Evolutionary conservation across 192 early-diverging fungal species (phyloP).

Genomic region (Oehlia diaphana): DNA sequence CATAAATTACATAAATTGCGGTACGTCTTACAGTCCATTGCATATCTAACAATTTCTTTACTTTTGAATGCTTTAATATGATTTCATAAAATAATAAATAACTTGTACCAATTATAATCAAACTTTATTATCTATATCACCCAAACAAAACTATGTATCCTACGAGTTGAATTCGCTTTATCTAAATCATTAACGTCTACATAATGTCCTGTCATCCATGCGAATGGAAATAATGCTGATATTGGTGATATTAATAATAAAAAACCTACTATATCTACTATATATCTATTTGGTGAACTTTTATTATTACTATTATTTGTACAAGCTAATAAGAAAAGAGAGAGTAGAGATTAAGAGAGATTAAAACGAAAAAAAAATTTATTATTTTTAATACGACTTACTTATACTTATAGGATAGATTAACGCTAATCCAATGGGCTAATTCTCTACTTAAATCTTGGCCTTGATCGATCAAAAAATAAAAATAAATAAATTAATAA

Average conservation of each 20-base stretch:
- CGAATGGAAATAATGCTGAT: neutral
- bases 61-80: neutral
- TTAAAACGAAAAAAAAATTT: no score
- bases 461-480: neutral
- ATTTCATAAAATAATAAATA: constrained; percentile 3
- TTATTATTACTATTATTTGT: no score
- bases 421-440: neutral
- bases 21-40: neutral
- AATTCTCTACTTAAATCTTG: neutral
- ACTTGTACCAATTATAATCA: neutral
- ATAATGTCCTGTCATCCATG: neutral
- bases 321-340: neutral
- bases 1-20: constrained; percentile 1
- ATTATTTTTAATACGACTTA: no score
- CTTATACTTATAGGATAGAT: constrained; percentile 18
- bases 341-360: no score
- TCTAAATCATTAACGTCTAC: neutral
- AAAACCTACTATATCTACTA: neutral
- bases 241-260: neutral
- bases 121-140: no score
- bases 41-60: no score
- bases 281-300: neutral
- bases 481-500: no score
- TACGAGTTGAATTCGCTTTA: neutral
- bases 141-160: neutral